Evolutionary conservation across 192 early-diverging fungal genomes (phyloP).

Genomic region (Coemansia sp.): DNA sequence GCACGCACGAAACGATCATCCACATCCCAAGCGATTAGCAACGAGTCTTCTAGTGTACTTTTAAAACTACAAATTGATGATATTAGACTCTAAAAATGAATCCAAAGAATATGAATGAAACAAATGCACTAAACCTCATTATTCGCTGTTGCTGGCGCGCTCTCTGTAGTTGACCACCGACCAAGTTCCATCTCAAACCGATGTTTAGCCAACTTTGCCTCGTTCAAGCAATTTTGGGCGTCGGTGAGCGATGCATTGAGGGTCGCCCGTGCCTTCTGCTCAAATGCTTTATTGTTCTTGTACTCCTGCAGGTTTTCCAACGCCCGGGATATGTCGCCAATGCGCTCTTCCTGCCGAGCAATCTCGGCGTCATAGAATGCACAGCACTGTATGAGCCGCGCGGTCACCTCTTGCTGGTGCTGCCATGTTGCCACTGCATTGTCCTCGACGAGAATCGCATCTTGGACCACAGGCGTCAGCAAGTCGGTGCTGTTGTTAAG

Average conservation of each 20-base stretch:
- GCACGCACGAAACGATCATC: neutral
- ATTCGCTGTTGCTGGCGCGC: neutral
- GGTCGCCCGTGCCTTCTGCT: slow-evolving; percentile 9
- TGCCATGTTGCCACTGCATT: slow-evolving; percentile 8
- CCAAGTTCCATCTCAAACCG: slow-evolving; percentile 39
- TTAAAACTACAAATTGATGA: slow-evolving; percentile 1
- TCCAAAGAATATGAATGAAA: neutral
- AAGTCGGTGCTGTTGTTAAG: slow-evolving; percentile 10
- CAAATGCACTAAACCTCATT: neutral
- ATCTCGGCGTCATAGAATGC: slow-evolving; percentile 35
- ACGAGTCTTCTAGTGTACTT: neutral
- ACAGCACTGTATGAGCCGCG: slow-evolving; percentile 31
- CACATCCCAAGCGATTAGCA: neutral
- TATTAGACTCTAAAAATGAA: neutral
- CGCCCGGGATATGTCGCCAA: slow-evolving; percentile 30
- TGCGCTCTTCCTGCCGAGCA: slow-evolving; percentile 28
- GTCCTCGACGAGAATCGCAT: neutral
- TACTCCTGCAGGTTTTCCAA: slow-evolving; percentile 10
- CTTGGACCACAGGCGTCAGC: slow-evolving; percentile 1
- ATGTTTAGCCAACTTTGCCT: slow-evolving; percentile 31
- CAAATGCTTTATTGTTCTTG: slow-evolving; percentile 2
- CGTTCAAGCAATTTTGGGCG: slow-evolving; percentile 26
- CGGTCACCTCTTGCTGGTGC: slow-evolving; percentile 23
- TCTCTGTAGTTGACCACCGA: slow-evolving; percentile 10
- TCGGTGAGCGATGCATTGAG: slow-evolving; percentile 24